These are phyloP conservation scores for Candida mesenterica DNA, from an alignment of 1,139 yeast species.

Conservation along the genomic window DNA sequence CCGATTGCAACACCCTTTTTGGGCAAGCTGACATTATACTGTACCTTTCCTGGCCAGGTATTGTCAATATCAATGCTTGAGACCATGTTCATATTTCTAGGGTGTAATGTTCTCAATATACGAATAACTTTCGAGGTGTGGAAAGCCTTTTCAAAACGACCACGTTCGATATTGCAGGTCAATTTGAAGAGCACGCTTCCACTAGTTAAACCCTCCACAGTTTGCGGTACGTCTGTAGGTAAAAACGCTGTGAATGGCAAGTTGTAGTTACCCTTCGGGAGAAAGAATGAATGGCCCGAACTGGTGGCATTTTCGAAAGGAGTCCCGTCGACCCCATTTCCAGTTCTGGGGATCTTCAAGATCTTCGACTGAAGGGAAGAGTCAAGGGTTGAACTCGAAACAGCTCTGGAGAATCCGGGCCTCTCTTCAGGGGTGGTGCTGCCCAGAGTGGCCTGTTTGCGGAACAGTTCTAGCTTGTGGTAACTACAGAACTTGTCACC, in stretches of 20 bases:
- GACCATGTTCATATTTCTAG: conserved; percentile 46
- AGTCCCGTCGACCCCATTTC: conserved; percentile 42
- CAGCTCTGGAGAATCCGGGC: conserved; percentile 14
- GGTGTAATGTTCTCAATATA: conserved; percentile 50
- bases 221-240: conserved; percentile 63
- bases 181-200: conserved; percentile 58
- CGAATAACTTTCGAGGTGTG: conserved; percentile 32
- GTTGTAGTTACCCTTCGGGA: conserved; percentile 66
- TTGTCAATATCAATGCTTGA: conserved; percentile 61
- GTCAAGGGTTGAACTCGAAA: conserved; percentile 18
- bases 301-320: conserved; percentile 31
- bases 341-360: conserved; percentile 27
- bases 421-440: not conserved
- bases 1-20: conserved; percentile 64
- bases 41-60: conserved; percentile 64
- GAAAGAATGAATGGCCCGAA: conserved; percentile 36
- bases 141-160: conserved; percentile 46
- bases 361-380: conserved; percentile 6
- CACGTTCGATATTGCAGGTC: conserved; percentile 55
- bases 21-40: conserved; percentile 57
- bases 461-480: conserved; percentile 6
- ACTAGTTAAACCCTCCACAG: conserved; percentile 60
- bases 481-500: conserved; percentile 30
- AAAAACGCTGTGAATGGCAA: conserved; percentile 57
- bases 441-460: not conserved